Percentiles rank a stretch among this genome's conserved stretches.
phyloP scores from a whole-genome alignment of 768 basidiomycete species.

The Termitomyces sp. region DNA sequence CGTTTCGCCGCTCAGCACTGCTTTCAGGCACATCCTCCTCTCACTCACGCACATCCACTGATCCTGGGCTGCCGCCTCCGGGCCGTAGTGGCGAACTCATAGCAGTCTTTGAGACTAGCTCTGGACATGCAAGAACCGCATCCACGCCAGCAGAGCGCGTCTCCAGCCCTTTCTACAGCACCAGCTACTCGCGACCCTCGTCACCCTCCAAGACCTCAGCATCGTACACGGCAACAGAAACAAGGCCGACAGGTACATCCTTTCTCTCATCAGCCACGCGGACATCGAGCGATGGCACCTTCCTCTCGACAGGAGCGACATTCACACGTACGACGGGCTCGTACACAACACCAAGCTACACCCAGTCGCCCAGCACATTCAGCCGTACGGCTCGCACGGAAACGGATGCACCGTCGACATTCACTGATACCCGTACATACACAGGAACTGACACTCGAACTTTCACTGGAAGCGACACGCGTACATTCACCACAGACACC shows the following conservation, averaged over 20 bases:
- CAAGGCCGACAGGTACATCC: constrained; percentile 31
- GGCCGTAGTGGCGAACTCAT: constrained; percentile 68
- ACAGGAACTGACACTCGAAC: constrained; percentile 22
- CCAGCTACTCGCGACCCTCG: constrained; percentile 37
- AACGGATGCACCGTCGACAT: constrained; percentile 18
- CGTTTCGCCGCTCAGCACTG: constrained; percentile 42
- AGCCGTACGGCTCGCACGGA: constrained; percentile 18
- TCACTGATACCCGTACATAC: constrained; percentile 1
- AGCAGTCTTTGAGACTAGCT: constrained; percentile 61
- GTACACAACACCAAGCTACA: constrained; percentile 31
- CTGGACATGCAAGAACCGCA: constrained; percentile 48
- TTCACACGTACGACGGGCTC: constrained; percentile 23
- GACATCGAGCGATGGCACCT: constrained; percentile 20
- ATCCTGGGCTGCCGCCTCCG: constrained; percentile 48
- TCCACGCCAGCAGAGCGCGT: constrained; percentile 46
- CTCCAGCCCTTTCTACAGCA: constrained; percentile 32
- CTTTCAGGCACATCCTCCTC: constrained; percentile 31
- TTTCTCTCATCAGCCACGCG: constrained; percentile 37
- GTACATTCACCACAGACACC: constrained; percentile 22
- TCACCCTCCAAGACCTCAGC: constrained; percentile 42
- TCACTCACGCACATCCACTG: constrained; percentile 58
- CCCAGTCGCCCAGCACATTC: constrained; percentile 35
- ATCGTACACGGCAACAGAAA: constrained; percentile 32
- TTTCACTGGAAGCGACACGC: constrained; percentile 21
- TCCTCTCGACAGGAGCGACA: constrained; percentile 25